Base-by-base conservation (phyloP, 2,329 filamentous ascomycete genomes). In the Monilinia laxa region DNA sequence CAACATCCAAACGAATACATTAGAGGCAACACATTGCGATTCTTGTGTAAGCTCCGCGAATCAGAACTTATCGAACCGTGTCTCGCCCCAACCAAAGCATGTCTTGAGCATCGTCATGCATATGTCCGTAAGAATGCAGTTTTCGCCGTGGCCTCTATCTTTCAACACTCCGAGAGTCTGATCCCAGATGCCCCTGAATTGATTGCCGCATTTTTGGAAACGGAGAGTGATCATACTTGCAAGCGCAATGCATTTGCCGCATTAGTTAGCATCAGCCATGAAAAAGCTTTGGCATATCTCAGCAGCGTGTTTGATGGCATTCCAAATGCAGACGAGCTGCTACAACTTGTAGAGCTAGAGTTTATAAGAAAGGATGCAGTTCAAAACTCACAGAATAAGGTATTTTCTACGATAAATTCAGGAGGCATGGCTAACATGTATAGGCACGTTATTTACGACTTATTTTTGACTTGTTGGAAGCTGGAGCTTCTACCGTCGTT, bases 1-100 rank as follows among this genome's bases (percentile, higher is more conserved):
- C 94, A 98, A 78, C 94, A 97, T 75, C 89, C 95, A 67, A 98
- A 99, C 83, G 95, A 99, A 84, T 99, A 97, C 80, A 93, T 99
- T 72, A 89, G 95, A 72, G 95, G 95, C 77, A 97, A 97, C 78
- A 99, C 95, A n/a, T 84, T 99, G 70, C 92, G 95, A 75, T 99
- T 98, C 81, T 87, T 99, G 68, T 95, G 90, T 84, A 99, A 99
- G 82, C 85, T 99, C 69, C 90, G 93, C 72, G 95, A 99, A 79
- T 86, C 94, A 63, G 95, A 99, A 81, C 88, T 99, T 70, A 93
- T 99, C 73, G 95, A 99, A 80, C 95, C 95, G 60, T 87, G 98
- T 65, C 87, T 99, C 54, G 96, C 94, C 52, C 96, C 95, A 20
- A 92, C 93, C 58, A 89, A 95, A 74, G 89, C 89, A 68, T 99